phyloP scores from a whole-genome alignment of 768 basidiomycete genomes.

The Piloderma croceum region DNA sequence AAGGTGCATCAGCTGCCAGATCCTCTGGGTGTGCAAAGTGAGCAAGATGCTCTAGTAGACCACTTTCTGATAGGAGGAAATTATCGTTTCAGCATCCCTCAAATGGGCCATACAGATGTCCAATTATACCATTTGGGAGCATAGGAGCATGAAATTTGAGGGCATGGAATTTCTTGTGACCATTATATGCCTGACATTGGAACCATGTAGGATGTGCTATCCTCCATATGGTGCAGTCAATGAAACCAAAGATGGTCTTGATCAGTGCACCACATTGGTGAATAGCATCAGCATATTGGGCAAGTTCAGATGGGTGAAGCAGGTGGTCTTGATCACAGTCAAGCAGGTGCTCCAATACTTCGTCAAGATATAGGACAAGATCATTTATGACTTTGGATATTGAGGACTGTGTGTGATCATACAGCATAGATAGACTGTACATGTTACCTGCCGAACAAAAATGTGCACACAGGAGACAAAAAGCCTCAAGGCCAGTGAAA shows the following conservation, averaged over 20 bases:
- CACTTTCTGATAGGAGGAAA: slow-evolving; percentile 7
- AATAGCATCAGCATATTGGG: slow-evolving; percentile 13
- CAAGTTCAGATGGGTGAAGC: slow-evolving; percentile 8
- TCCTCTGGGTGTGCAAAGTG: slow-evolving; percentile 1
- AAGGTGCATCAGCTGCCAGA: slow-evolving; percentile 1
- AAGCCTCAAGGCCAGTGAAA: slow-evolving; percentile 11
- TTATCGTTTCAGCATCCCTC: slow-evolving; percentile 17
- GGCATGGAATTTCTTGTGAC: slow-evolving; percentile 20
- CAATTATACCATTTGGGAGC: slow-evolving; percentile 18
- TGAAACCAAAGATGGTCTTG: too few relatives aligned
- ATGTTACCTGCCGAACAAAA: slow-evolving; percentile 13
- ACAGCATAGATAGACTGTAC: slow-evolving; percentile 7
- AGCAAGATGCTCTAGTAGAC: not conserved
- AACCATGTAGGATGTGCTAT: slow-evolving; percentile 13
- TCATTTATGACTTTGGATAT: slow-evolving; percentile 16
- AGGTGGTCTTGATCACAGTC: slow-evolving; percentile 8
- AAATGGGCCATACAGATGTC: slow-evolving; percentile 16
- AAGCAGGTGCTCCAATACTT: slow-evolving; percentile 16
- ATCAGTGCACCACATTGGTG: slow-evolving; percentile 7
- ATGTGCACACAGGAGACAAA: slow-evolving; percentile 10
- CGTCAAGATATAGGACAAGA: slow-evolving; percentile 10
- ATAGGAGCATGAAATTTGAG: slow-evolving; percentile 17
- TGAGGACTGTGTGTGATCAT: slow-evolving; percentile 11
- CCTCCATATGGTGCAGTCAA: slow-evolving; percentile 19
- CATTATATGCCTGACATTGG: slow-evolving; percentile 17